phyloP scores from a whole-genome alignment of 1,284 basidiomycete species.

The Ganoderma leucocontextum region DNA sequence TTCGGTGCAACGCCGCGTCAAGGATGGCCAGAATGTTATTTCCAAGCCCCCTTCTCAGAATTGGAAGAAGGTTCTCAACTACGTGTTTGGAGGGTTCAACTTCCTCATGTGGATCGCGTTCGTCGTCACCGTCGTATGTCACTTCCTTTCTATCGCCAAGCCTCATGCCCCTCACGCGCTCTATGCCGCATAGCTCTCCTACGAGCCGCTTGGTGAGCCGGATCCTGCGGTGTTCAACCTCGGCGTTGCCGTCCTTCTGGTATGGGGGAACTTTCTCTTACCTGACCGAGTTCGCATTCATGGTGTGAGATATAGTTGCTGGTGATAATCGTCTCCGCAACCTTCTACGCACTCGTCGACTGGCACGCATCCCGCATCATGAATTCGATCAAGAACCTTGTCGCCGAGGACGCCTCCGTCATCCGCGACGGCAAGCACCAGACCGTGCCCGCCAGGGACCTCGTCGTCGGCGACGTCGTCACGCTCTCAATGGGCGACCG shows the following conservation, averaged over 20 bases:
- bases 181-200: conserved; percentile 47
- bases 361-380: conserved; percentile 56
- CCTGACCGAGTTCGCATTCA: conserved; percentile 50
- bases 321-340: conserved; percentile 46
- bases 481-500: conserved; percentile 50
- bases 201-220: conserved; percentile 57
- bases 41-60: conserved; percentile 55
- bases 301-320: conserved; percentile 51
- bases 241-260: conserved; percentile 57
- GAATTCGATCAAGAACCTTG: conserved; percentile 59
- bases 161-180: not conserved
- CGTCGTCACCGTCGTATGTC: conserved; percentile 52
- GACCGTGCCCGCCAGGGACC: conserved; percentile 40
- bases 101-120: conserved; percentile 62
- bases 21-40: conserved; percentile 58
- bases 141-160: not conserved
- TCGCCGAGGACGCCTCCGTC: conserved; percentile 58
- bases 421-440: conserved; percentile 51
- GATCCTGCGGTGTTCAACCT: conserved; percentile 54
- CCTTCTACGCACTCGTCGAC: conserved; percentile 52
- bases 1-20: conserved; percentile 50
- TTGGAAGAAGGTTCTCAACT: conserved; percentile 57
- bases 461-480: conserved; percentile 44
- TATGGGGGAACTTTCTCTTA: conserved; percentile 48
- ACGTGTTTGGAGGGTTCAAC: conserved; percentile 63